Evolutionary conservation across 202 grass and related monocot genomes (phyloP), one percentile per base, ranked within the genome.

Genomic region (Setaria viridis): DNA sequence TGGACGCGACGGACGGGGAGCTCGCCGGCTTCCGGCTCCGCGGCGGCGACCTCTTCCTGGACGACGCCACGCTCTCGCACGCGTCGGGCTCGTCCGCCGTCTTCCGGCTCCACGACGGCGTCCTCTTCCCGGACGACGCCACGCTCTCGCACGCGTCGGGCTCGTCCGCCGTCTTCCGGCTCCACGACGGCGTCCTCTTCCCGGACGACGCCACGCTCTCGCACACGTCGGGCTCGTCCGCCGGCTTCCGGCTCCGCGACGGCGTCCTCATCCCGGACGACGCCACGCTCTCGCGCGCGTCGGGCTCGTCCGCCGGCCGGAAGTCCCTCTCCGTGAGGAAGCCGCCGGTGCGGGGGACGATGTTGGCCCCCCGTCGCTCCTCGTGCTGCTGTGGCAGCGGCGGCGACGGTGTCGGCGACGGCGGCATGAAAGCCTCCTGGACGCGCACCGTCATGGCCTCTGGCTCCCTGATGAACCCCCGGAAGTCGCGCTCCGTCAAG

Each of bases 401-500:
- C 7, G 29, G 1, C 4, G 58, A 16, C 63, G 42, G 2, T 5
- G 47, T 2, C 15, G 68, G 0, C 16, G 56, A 49, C 51, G 39
- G 7, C 33, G 82, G 77, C 37, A 78, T 21, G 69, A 80, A 83
- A 43, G 90, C 82, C 48, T 99, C 92, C 35, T 94, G 70, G 14
- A 90, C 82, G 90, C 72, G 82, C 72, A 94, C 85, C 56, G 82
- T 94, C 83, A 91, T 85, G 82, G 67, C 72, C 74, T 91, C 88
- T 30, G 92, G 92, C 78, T 92, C 77, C 88, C 82, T 69, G 69
- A 99, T 29, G 84, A 96, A 91, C 2, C 87, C 90, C 2, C 77
- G 63, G 76, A 96, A 99, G 85, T 97, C 88, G 20, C 89, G 91
- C 80, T 99, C 94, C 9, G 88, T 82, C n/a, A 85, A 57, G 82